Conservation (phyloP, 1,284 basidiomycete genomes). For the Malassezia psittaci region DNA sequence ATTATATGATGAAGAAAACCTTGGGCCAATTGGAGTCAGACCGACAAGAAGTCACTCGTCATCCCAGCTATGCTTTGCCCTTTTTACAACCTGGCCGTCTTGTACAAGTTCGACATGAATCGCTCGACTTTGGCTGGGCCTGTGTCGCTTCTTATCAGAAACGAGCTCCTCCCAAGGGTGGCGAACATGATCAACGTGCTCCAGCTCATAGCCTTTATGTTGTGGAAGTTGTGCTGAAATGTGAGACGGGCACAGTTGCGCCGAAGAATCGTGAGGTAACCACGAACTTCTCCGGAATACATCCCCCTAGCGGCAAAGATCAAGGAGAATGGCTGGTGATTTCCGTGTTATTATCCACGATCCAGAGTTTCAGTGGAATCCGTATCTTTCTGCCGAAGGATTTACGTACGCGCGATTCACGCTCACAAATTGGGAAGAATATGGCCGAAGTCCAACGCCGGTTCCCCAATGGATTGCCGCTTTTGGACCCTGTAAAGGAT, state of each 20-base stretch:
- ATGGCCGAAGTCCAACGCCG: constrained; percentile 78
- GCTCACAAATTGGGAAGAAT: constrained; percentile 78
- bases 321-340: constrained; percentile 64
- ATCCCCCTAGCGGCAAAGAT: constrained; percentile 24
- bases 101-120: constrained; percentile 74
- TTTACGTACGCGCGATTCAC: constrained; percentile 62
- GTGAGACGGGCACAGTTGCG: constrained; percentile 59
- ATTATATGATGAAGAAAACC: constrained; percentile 82
- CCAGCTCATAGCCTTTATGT: constrained; percentile 80
- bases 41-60: constrained; percentile 81
- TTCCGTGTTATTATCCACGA: constrained; percentile 74
- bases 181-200: constrained; percentile 51
- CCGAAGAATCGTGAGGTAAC: constrained; percentile 40
- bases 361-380: constrained; percentile 76
- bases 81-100: constrained; percentile 87
- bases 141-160: constrained; percentile 85
- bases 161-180: constrained; percentile 52
- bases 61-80: constrained; percentile 82
- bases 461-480: constrained; percentile 70
- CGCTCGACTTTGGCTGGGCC: constrained; percentile 92
- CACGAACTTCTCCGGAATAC: constrained; percentile 21
- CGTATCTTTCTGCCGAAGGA: constrained; percentile 85
- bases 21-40: constrained; percentile 76
- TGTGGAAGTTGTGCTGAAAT: constrained; percentile 81
- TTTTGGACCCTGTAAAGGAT: constrained; percentile 85